Percentiles rank a stretch among this genome's conserved stretches.
Evolutionary conservation across 352 stramenopile species (phyloP).

Genomic region (Globisporangium cystogenes): DNA sequence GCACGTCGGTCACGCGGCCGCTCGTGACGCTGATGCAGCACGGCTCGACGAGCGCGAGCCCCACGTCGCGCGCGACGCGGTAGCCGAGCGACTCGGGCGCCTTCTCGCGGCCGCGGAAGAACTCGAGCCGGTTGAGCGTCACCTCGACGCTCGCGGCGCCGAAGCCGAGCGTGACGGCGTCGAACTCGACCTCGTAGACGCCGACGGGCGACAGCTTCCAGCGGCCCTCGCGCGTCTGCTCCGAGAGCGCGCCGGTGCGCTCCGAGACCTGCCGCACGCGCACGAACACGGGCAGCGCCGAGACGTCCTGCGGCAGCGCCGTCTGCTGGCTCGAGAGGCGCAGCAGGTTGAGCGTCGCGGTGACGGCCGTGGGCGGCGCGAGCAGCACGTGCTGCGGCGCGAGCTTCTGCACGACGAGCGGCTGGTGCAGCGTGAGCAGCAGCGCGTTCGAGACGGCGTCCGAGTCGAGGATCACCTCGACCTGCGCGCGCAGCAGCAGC

Average conservation of each 20-base stretch:
- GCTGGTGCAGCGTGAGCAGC: slow-evolving; percentile 41
- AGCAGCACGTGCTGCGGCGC: slow-evolving; percentile 57
- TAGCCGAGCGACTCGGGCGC: slow-evolving; percentile 36
- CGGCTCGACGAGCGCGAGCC: slow-evolving; percentile 38
- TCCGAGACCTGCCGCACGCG: slow-evolving; percentile 45
- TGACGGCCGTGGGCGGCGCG: slow-evolving; percentile 31
- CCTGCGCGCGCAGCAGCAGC: slow-evolving; percentile 34
- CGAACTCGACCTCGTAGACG: slow-evolving; percentile 58
- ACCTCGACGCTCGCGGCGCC: slow-evolving; percentile 40
- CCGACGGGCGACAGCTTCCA: slow-evolving; percentile 53
- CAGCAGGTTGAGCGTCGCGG: slow-evolving; percentile 48
- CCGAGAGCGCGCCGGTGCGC: slow-evolving; percentile 39
- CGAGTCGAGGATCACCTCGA: slow-evolving; percentile 61
- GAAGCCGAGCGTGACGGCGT: slow-evolving; percentile 48
- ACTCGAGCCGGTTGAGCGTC: slow-evolving; percentile 47
- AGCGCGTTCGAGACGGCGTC: slow-evolving; percentile 49
- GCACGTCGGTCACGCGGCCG: slow-evolving; percentile 46
- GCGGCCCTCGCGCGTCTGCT: slow-evolving; percentile 38
- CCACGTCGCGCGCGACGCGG: slow-evolving; percentile 41
- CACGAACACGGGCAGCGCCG: slow-evolving; percentile 42
- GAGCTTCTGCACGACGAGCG: slow-evolving; percentile 39
- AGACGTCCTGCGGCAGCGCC: slow-evolving; percentile 31
- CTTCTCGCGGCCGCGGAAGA: slow-evolving; percentile 37
- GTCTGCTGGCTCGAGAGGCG: slow-evolving; percentile 25
- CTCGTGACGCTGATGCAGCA: slow-evolving; percentile 54